These are phyloP conservation scores for Russula earlei DNA, from an alignment of 768 basidiomycete species.

Conservation along the genomic window DNA sequence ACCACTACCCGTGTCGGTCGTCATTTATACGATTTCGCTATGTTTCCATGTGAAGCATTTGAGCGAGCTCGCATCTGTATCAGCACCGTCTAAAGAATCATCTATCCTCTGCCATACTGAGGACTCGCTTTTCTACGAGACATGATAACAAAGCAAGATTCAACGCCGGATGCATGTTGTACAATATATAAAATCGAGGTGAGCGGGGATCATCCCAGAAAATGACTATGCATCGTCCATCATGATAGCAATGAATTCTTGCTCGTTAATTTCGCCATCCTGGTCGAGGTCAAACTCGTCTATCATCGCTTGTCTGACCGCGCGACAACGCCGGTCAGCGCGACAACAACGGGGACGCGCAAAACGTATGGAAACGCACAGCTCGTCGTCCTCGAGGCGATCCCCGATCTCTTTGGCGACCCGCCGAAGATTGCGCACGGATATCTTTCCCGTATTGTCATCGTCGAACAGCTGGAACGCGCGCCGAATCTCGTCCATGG, in stretches of 20 bases:
- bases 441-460: conserved; percentile 91
- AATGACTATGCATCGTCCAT: conserved; percentile 66
- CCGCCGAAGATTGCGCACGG: conserved; percentile 77
- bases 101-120: neutral
- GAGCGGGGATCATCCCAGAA: neutral
- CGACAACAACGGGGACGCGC: conserved; percentile 1
- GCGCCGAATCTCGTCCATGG: conserved; percentile 90
- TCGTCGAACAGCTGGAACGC: conserved; percentile 97
- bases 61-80: no score
- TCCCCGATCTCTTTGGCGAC: conserved; percentile 98
- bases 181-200: neutral
- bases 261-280: conserved; percentile 94
- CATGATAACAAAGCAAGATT: neutral
- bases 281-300: conserved; percentile 99
- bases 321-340: neutral
- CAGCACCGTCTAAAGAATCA: no score
- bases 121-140: neutral
- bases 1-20: neutral
- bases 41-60: conserved; percentile 1
- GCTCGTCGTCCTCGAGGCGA: conserved; percentile 87
- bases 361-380: conserved; percentile 48
- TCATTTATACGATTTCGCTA: conserved; percentile 11
- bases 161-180: neutral
- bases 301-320: conserved; percentile 93
- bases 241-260: conserved; percentile 97